Percentiles rank a stretch among this genome's conserved stretches.
These are phyloP conservation scores for Xylaria castorea DNA, from an alignment of 495 filamentous ascomycete genomes.

Conservation along the genomic window DNA sequence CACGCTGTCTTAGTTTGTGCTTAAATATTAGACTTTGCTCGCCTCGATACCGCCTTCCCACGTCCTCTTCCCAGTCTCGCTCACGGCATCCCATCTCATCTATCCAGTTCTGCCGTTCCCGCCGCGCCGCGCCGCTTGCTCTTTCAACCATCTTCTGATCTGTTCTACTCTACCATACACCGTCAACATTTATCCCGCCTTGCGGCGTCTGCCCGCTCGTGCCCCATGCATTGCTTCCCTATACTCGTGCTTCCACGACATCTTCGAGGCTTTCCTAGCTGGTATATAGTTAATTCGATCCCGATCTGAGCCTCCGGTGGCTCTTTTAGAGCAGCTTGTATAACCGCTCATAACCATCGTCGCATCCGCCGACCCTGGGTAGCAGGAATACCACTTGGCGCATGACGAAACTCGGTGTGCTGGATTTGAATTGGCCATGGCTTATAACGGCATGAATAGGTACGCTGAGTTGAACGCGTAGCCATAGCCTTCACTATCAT, in stretches of 20 bases:
- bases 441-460: conserved; percentile 22
- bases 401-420: conserved; percentile 5
- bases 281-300: conserved; percentile 2
- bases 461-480: conserved; percentile 20
- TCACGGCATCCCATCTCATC: background rate
- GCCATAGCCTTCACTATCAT: background rate
- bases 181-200: background rate
- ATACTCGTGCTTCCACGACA: conserved; percentile 19
- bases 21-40: conserved; percentile 25
- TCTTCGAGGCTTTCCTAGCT: conserved; percentile 22
- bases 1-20: conserved; percentile 16
- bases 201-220: conserved; percentile 21
- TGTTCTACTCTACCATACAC: conserved; percentile 2
- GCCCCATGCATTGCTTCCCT: conserved; percentile 27
- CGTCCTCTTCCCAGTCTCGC: conserved; percentile 1
- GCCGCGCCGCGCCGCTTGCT: conserved; percentile 2
- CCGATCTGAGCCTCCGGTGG: conserved; percentile 9
- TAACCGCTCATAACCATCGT: background rate
- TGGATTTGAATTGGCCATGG: conserved; percentile 19
- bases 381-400: background rate
- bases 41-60: background rate
- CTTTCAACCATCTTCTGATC: background rate
- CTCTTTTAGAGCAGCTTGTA: conserved; percentile 11
- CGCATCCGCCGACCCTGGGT: background rate
- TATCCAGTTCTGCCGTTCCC: background rate